phyloP scores from a whole-genome alignment of 2,329 filamentous ascomycete species.

The Didymellaceae sp. region DNA sequence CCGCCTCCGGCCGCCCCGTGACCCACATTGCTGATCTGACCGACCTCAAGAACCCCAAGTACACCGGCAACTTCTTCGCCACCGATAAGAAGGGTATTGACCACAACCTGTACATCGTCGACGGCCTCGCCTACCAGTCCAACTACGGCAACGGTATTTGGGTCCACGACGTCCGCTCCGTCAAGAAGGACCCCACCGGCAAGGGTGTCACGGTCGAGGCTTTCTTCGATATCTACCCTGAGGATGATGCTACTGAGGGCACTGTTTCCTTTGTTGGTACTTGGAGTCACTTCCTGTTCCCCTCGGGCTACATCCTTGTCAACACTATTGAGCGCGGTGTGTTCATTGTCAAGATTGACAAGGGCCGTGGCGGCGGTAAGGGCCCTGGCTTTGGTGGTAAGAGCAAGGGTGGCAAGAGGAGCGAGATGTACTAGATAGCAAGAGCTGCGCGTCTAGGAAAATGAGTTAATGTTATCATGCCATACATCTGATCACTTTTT shows the following conservation, averaged over 20 bases:
- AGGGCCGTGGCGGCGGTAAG: slow-evolving; percentile 28
- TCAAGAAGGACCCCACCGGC: slow-evolving; percentile 49
- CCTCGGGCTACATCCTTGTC: slow-evolving; percentile 45
- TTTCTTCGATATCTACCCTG: slow-evolving; percentile 53
- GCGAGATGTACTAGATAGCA: slow-evolving; percentile 1
- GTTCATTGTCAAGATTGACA: slow-evolving; percentile 44
- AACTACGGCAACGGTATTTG: slow-evolving; percentile 51
- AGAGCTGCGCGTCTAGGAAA: neutral
- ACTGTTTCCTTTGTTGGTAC: slow-evolving; percentile 50
- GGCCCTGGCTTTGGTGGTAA: slow-evolving; percentile 31
- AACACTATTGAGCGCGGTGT: slow-evolving; percentile 49
- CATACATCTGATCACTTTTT: too few species aligned
- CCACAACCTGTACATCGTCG: slow-evolving; percentile 55
- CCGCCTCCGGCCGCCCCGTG: slow-evolving; percentile 40
- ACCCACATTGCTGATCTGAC: slow-evolving; percentile 47
- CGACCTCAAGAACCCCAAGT: slow-evolving; percentile 44
- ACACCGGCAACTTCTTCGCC: slow-evolving; percentile 52
- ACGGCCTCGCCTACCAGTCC: slow-evolving; percentile 50
- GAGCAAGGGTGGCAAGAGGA: slow-evolving; percentile 19
- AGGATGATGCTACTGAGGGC: slow-evolving; percentile 49
- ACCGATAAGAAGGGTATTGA: slow-evolving; percentile 48
- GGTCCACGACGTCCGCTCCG: slow-evolving; percentile 49
- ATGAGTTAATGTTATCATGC: too few species aligned
- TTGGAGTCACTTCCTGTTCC: slow-evolving; percentile 51
- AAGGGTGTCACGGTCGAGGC: slow-evolving; percentile 49